phyloP scores from a whole-genome alignment of 2,329 filamentous ascomycete species.

The Fusarium camptoceras region DNA sequence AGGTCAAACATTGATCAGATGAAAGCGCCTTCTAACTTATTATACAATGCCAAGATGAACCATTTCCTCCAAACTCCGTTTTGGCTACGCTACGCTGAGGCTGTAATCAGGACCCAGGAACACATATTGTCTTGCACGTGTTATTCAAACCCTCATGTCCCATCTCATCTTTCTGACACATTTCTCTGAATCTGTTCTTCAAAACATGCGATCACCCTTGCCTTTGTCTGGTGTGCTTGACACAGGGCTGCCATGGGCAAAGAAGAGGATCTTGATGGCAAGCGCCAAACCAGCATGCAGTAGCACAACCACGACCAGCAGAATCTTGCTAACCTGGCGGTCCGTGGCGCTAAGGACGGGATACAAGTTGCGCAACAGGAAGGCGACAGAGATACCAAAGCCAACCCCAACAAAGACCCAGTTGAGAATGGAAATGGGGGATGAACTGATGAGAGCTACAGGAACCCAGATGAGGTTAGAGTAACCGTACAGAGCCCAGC shows the following conservation, averaged over 20 bases:
- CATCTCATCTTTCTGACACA: conserved; percentile 7
- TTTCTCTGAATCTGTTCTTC: background rate
- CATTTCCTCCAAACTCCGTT: conserved; percentile 28
- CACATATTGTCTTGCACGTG: conserved; percentile 35
- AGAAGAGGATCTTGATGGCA: conserved; percentile 97
- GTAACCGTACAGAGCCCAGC: conserved; percentile 96
- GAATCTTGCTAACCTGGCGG: conserved; percentile 86
- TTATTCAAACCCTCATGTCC: conserved; percentile 22
- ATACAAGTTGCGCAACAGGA: conserved; percentile 87
- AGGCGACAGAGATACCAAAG: conserved; percentile 83
- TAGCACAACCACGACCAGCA: conserved; percentile 84
- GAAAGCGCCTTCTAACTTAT: conserved; percentile 39
- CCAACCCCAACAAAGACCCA: conserved; percentile 92
- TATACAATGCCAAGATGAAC: conserved; percentile 35
- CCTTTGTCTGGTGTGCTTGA: conserved; percentile 54
- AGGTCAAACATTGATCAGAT: conserved; percentile 22
- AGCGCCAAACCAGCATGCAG: conserved; percentile 91
- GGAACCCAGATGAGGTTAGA: conserved; percentile 97
- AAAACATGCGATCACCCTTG: conserved; percentile 39
- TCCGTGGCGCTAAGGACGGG: conserved; percentile 94
- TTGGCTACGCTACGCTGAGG: conserved; percentile 17
- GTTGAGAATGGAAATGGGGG: conserved; percentile 85
- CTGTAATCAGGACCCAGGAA: conserved; percentile 4
- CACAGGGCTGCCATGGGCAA: conserved; percentile 77
- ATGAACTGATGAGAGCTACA: conserved; percentile 92